These are phyloP conservation scores for Theileria luwenshuni DNA, from an alignment of 169 alveolate species.

Conservation along the genomic window DNA sequence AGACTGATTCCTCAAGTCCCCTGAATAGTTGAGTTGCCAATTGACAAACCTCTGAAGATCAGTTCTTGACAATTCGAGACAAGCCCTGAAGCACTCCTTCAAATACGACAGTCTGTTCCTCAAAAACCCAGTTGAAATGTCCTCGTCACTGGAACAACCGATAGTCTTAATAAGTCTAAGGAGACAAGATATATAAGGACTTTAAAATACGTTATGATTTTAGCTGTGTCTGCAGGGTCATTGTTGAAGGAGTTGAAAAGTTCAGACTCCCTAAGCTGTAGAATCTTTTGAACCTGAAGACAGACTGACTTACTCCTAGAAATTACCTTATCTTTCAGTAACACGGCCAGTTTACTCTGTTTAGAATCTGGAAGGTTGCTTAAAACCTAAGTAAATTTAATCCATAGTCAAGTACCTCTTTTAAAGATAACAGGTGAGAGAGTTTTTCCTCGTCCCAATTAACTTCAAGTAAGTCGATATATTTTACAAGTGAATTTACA, in stretches of 20 bases:
- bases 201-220: conserved; percentile 15
- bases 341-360: not conserved
- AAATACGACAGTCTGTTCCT: conserved; percentile 26
- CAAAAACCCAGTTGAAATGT: conserved; percentile 35
- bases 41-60: conserved; percentile 33
- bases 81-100: conserved; percentile 16
- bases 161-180: conserved; percentile 26
- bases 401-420: not conserved
- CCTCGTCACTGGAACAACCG: conserved; percentile 31
- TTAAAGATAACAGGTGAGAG: not conserved
- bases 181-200: not conserved
- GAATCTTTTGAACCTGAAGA: not conserved
- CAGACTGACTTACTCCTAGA: not conserved
- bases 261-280: conserved; percentile 8
- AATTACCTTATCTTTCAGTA: not conserved
- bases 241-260: conserved; percentile 52
- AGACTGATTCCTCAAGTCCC: conserved; percentile 16
- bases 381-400: not conserved
- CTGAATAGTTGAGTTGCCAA: not conserved
- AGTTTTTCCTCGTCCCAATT: not conserved
- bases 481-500: conserved; percentile 14
- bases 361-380: not conserved
- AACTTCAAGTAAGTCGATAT: conserved; percentile 8
- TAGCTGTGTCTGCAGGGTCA: conserved; percentile 23
- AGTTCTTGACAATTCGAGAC: conserved; percentile 2